Conservation (phyloP, 768 basidiomycete species). For the Termitomyces sp. region DNA sequence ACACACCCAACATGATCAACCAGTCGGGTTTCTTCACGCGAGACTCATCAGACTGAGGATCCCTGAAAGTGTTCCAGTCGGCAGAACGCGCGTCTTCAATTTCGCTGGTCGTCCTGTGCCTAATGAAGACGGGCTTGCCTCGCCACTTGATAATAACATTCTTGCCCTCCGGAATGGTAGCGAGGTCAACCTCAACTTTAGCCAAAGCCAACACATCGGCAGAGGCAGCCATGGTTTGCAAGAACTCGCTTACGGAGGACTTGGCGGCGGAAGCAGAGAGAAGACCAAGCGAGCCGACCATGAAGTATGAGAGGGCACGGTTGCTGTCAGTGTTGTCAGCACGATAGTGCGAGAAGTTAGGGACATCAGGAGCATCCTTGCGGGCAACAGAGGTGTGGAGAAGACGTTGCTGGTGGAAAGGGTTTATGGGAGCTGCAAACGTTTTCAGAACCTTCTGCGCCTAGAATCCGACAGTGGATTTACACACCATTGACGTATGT, state of each 20-base stretch:
- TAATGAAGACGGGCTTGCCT: slow-evolving; percentile 99
- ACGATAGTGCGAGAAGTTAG: slow-evolving; percentile 85
- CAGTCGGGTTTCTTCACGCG: slow-evolving; percentile 95
- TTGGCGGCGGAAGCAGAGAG: slow-evolving; percentile 94
- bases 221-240: slow-evolving; percentile 94
- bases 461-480: slow-evolving; percentile 5
- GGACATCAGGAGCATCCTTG: slow-evolving; percentile 77
- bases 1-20: slow-evolving; percentile 89
- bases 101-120: slow-evolving; percentile 89
- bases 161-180: slow-evolving; percentile 92
- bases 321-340: slow-evolving; percentile 60
- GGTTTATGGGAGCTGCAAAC: slow-evolving; percentile 47
- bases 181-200: slow-evolving; percentile 94
- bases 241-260: slow-evolving; percentile 89
- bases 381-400: slow-evolving; percentile 72
- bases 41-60: slow-evolving; percentile 87
- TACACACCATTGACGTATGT: slow-evolving; percentile 61
- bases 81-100: slow-evolving; percentile 86
- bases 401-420: slow-evolving; percentile 61
- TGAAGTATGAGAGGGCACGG: slow-evolving; percentile 83
- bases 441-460: not conserved
- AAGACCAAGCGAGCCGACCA: slow-evolving; percentile 89
- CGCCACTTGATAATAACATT: slow-evolving; percentile 99
- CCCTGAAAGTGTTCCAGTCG: slow-evolving; percentile 86
- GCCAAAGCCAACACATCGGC: slow-evolving; percentile 97